phyloP scores from a whole-genome alignment of 768 basidiomycete genomes.

The Rhodosporidiobolus sp. region DNA sequence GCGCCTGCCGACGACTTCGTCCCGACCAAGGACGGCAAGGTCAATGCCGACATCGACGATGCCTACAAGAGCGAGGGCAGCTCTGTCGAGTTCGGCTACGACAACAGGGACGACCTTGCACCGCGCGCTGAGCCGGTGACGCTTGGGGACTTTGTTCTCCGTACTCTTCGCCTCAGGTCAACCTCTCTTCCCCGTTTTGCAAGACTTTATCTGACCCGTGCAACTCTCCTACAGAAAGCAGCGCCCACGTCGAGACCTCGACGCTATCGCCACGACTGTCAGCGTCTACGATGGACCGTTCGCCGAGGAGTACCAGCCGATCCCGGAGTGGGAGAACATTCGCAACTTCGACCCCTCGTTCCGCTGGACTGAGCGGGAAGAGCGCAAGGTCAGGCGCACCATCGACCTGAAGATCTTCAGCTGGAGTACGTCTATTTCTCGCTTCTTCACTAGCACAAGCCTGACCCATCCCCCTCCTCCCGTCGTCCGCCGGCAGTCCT shows the following conservation, averaged over 20 bases:
- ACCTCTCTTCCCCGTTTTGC: too few species aligned
- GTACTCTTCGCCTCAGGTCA: not conserved
- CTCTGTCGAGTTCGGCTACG: not conserved
- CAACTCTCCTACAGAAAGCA: too few species aligned
- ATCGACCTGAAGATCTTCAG: slow-evolving; percentile 46
- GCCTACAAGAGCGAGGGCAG: not conserved
- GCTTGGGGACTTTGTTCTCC: not conserved
- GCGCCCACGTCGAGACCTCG: not conserved
- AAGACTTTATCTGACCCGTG: too few species aligned
- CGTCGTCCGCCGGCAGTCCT: slow-evolving; percentile 8
- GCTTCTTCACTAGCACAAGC: too few species aligned
- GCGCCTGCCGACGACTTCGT: not conserved
- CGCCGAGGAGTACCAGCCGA: slow-evolving; percentile 23
- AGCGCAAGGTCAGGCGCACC: slow-evolving; percentile 40
- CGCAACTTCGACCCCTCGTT: slow-evolving; percentile 46
- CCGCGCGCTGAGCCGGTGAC: not conserved
- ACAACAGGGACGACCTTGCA: not conserved
- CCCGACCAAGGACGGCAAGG: not conserved
- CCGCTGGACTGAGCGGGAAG: slow-evolving; percentile 49
- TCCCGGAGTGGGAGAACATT: slow-evolving; percentile 40
- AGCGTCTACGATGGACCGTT: slow-evolving; percentile 27
- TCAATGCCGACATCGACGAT: not conserved
- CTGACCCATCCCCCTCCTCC: slow-evolving; percentile 3
- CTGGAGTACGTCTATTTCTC: slow-evolving; percentile 46
- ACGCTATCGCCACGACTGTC: slow-evolving; percentile 21